Evolutionary conservation across 129 eudicot species (phyloP), one percentile per base, ranked within the genome.

Genomic region (Flaveria robusta): DNA sequence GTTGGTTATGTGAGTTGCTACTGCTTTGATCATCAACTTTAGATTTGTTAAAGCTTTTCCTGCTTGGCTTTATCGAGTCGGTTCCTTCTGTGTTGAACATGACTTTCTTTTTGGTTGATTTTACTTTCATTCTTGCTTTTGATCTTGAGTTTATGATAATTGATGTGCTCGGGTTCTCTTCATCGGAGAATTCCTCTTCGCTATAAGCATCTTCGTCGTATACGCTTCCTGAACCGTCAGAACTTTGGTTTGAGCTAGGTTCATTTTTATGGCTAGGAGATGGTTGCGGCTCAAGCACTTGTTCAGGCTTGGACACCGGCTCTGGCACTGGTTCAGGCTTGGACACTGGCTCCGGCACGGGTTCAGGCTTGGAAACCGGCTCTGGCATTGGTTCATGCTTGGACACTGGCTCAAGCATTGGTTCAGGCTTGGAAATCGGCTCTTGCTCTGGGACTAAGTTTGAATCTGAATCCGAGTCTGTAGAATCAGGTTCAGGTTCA

Each of bases 181-280:
- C 82, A 16, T 82, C 85, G 4, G 83, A 72, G n/a, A 64, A 64
- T 11, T 79, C 83, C 49, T 79, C 83, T 43, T 79, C 83, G 4
- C 79, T 72, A 27, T 66, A 66, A 12, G 54, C 75, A n/a, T 82
- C 86, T 68, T 82, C 86, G 8, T 60, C 79, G 31, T 79, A 75
- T 68, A 71, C 20, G 67, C 78, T 75, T 70, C 77, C 83, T 37
- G 86, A 77, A 55, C 75, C 60, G 39, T 66, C 47, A 7, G 83
- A 73, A 23, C n/a, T 27, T 15, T 37, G 56, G 70, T 81, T 81
- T 1, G 79, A 72, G 37, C 51, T 5, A 9, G 79, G 22, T 52
- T 80, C 34, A 74, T 74, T 39, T 43, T 74, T 45, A 31, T 45
- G 62, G 67, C 70, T 43, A 74, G 70, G n/a, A 16, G 47, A 67